Evolutionary conservation across 306 rosid genomes (phyloP).

Genomic region (Trifolium dubium): DNA sequence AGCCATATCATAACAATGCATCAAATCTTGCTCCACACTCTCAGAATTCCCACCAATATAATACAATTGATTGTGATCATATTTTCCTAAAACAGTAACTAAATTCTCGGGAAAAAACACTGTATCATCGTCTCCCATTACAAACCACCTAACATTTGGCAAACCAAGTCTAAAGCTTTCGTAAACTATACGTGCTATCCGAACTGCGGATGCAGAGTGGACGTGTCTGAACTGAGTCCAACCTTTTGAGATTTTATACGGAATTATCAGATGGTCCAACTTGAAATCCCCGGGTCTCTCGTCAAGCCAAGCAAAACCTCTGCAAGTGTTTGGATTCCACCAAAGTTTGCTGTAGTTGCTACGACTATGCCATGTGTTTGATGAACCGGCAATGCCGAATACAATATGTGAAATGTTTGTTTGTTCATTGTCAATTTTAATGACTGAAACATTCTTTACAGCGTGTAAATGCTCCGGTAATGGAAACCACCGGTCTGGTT

Average conservation of each 20-base stretch:
- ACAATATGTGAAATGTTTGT: slow-evolving; percentile 82
- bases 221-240: slow-evolving; percentile 59
- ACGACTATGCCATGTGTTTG: slow-evolving; percentile 62
- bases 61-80: slow-evolving; percentile 71
- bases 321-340: slow-evolving; percentile 67
- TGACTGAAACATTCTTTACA: slow-evolving; percentile 15
- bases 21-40: slow-evolving; percentile 85
- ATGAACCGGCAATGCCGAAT: slow-evolving; percentile 86
- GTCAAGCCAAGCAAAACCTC: slow-evolving; percentile 89
- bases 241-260: slow-evolving; percentile 62
- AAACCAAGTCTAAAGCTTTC: slow-evolving; percentile 72
- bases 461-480: slow-evolving; percentile 47
- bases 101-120: slow-evolving; percentile 78
- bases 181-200: slow-evolving; percentile 77
- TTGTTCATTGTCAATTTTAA: slow-evolving; percentile 25
- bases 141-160: slow-evolving; percentile 89
- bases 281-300: slow-evolving; percentile 34
- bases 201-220: slow-evolving; percentile 72
- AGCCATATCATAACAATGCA: slow-evolving; percentile 88
- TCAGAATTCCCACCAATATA: slow-evolving; percentile 92
- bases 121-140: slow-evolving; percentile 97
- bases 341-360: slow-evolving; percentile 65
- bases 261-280: slow-evolving; percentile 30
- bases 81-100: slow-evolving; percentile 69
- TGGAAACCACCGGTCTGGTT: slow-evolving; percentile 48